A percentile compares a stretch with the other conserved stretches of the same genome.
These are phyloP conservation scores for Myotisia sp. DNA, from an alignment of 2,329 filamentous ascomycete genomes.

Conservation along the genomic window DNA sequence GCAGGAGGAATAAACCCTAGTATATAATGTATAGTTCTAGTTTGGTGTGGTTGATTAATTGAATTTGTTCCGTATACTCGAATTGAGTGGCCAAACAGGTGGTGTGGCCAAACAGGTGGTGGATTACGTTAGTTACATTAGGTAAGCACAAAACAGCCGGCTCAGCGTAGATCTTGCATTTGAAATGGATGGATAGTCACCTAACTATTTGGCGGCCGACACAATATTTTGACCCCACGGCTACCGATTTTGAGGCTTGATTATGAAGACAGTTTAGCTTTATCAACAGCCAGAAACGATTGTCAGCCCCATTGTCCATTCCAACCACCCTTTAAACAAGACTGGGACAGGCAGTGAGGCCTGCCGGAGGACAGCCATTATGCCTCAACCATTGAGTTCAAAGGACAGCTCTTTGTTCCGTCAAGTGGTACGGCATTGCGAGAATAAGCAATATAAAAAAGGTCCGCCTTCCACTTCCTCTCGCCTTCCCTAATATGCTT, in stretches of 20 bases:
- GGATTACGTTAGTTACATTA: background rate
- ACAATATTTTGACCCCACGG: too few species aligned
- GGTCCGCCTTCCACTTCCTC: constrained; percentile 29
- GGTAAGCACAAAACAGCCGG: too few species aligned
- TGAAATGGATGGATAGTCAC: too few species aligned
- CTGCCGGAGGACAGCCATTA: constrained; percentile 20
- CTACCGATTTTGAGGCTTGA: too few species aligned
- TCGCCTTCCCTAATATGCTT: constrained; percentile 14
- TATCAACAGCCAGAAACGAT: too few species aligned
- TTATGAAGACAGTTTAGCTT: too few species aligned
- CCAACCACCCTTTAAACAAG: too few species aligned
- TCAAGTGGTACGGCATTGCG: constrained; percentile 88
- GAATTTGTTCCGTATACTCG: background rate
- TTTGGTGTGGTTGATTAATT: background rate
- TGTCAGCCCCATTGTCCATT: too few species aligned
- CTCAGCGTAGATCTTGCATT: too few species aligned
- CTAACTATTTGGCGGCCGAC: too few species aligned
- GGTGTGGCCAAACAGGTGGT: background rate
- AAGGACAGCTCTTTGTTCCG: constrained; percentile 93
- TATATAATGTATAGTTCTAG: background rate
- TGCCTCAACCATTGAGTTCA: constrained; percentile 41
- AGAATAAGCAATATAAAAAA: constrained; percentile 96
- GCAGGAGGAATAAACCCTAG: background rate
- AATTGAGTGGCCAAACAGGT: constrained; percentile 3
- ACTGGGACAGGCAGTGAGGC: too few species aligned